Percentiles rank a stretch among this genome's conserved stretches.
Conservation (phyloP, 129 eudicot genomes). For the Lonicera japonica region DNA sequence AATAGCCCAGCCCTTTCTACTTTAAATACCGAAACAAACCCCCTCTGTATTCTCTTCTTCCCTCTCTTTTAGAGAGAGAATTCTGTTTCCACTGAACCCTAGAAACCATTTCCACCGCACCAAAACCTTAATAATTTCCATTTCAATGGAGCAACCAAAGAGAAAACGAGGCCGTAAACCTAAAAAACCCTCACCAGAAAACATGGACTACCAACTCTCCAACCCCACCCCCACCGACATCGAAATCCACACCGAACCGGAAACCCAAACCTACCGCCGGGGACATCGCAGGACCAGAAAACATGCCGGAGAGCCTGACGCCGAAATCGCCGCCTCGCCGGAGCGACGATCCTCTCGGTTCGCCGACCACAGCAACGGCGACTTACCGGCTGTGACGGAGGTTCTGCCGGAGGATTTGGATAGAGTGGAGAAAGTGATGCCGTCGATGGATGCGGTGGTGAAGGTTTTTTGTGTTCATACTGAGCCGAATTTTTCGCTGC, state of each 20-base stretch:
- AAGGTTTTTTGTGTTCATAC: conserved; percentile 54
- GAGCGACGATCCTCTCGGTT: conserved; percentile 28
- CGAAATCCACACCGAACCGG: conserved; percentile 5
- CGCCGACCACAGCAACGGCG: conserved; percentile 22
- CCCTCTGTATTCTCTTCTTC: too few species aligned
- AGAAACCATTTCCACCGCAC: neutral
- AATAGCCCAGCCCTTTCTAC: too few species aligned
- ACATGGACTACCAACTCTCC: conserved; percentile 9
- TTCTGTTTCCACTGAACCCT: conserved; percentile 6
- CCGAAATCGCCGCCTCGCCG: conserved; percentile 23
- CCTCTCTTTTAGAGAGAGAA: too few species aligned
- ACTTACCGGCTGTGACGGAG: conserved; percentile 9
- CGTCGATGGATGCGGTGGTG: conserved; percentile 59
- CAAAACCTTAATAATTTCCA: too few species aligned
- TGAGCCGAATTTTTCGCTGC: conserved; percentile 50
- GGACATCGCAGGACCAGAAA: conserved; percentile 31
- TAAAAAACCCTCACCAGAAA: conserved; percentile 13
- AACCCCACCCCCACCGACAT: conserved; percentile 28
- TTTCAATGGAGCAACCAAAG: conserved; percentile 24
- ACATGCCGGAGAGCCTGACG: conserved; percentile 3
- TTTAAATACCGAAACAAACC: too few species aligned
- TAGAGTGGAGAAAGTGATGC: conserved; percentile 32
- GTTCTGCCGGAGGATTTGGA: conserved; percentile 25
- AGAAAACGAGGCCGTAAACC: conserved; percentile 35
- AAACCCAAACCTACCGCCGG: conserved; percentile 17